Evolutionary conservation across 108 stramenopile species (phyloP).

Genomic region (Ochromonas danica): DNA sequence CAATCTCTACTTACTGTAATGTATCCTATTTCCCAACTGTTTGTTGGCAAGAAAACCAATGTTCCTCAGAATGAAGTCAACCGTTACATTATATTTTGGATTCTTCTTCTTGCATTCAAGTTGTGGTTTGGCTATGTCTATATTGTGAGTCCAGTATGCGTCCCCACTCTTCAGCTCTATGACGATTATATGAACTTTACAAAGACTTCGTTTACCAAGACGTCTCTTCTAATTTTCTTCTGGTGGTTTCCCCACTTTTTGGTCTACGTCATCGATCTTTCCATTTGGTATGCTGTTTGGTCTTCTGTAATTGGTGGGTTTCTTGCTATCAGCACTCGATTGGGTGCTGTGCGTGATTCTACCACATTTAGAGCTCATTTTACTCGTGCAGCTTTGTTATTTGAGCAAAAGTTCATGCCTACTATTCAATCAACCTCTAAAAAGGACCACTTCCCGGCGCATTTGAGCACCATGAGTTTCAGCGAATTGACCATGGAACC

Average conservation of each 20-base stretch:
- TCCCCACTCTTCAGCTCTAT: constrained; percentile 81
- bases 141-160: constrained; percentile 85
- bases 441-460: constrained; percentile 32
- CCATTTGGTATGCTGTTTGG: constrained; percentile 94
- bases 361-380: constrained; percentile 44
- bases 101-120: constrained; percentile 81
- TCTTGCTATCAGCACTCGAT: constrained; percentile 82
- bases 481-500: not conserved
- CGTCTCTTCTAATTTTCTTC: constrained; percentile 62
- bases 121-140: constrained; percentile 89
- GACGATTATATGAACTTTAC: constrained; percentile 94
- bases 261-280: constrained; percentile 92
- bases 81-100: constrained; percentile 82
- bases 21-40: constrained; percentile 53
- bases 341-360: constrained; percentile 65
- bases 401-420: constrained; percentile 82
- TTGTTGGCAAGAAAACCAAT: constrained; percentile 86
- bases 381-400: constrained; percentile 73
- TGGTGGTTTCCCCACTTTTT: constrained; percentile 91
- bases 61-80: constrained; percentile 72
- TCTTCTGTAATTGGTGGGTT: constrained; percentile 87
- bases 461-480: not conserved
- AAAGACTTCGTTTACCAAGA: constrained; percentile 55
- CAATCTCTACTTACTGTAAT: constrained; percentile 37
- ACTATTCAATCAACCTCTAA: constrained; percentile 60